Conservation (phyloP, 352 stramenopile species). For the Globisporangium rhizosaccharum region DNA sequence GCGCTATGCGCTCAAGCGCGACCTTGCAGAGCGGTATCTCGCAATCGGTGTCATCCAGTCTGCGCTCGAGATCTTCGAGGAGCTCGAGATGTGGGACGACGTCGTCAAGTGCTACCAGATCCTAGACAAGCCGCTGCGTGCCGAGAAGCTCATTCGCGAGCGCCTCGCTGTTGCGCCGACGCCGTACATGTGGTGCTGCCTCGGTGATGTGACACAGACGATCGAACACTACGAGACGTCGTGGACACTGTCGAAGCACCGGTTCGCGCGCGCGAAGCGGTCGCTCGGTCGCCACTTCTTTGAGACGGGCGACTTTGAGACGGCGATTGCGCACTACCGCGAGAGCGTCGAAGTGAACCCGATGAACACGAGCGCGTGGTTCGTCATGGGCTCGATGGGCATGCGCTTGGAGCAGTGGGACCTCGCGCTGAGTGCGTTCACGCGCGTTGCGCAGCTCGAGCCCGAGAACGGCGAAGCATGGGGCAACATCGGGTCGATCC, state of each 20-base stretch:
- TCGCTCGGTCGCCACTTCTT: conserved; percentile 88
- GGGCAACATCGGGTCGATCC: conserved; percentile 94
- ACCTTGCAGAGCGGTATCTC: conserved; percentile 92
- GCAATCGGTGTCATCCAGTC: conserved; percentile 84
- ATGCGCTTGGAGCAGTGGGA: conserved; percentile 90
- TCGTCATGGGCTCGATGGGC: conserved; percentile 86
- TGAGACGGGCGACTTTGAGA: conserved; percentile 77
- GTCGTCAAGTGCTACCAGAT: conserved; percentile 94
- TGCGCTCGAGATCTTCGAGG: conserved; percentile 91
- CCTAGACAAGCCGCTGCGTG: conserved; percentile 87
- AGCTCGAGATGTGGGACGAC: conserved; percentile 96
- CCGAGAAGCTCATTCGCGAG: conserved; percentile 87
- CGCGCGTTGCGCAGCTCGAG: conserved; percentile 91
- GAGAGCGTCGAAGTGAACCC: conserved; percentile 85
- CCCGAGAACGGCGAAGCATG: conserved; percentile 93
- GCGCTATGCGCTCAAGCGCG: conserved; percentile 90
- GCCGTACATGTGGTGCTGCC: conserved; percentile 92
- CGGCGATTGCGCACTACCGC: conserved; percentile 75
- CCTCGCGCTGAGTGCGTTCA: conserved; percentile 85
- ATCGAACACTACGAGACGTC: conserved; percentile 88
- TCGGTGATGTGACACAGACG: conserved; percentile 92
- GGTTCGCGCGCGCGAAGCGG: conserved; percentile 90
- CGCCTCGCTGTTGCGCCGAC: conserved; percentile 80
- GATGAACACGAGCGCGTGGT: conserved; percentile 90
- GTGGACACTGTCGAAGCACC: conserved; percentile 88